Percentiles rank a stretch among this genome's conserved stretches.
Conservation (phyloP, 2,329 filamentous ascomycete species). For the Pseudomassariella vexata region DNA sequence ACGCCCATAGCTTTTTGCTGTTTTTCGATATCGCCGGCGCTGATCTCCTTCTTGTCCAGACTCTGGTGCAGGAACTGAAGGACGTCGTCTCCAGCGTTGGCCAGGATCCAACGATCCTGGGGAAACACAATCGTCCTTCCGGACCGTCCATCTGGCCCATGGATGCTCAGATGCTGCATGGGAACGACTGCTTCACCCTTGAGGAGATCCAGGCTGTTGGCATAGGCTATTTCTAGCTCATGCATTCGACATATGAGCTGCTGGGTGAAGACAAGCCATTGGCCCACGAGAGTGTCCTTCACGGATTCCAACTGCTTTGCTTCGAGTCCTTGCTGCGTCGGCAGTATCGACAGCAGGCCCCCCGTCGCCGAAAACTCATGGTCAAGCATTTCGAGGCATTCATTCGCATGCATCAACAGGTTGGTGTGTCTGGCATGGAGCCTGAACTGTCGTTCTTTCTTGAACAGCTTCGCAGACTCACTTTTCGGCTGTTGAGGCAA, state of each 20-base stretch:
- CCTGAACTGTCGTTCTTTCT: conserved; percentile 13
- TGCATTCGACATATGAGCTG: conserved; percentile 48
- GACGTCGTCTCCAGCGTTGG: conserved; percentile 48
- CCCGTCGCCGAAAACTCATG: conserved; percentile 52
- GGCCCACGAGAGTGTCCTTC: conserved; percentile 48
- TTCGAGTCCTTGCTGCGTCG: conserved; percentile 30
- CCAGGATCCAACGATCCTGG: conserved; percentile 51
- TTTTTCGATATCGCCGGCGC: conserved; percentile 27
- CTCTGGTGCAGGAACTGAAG: conserved; percentile 38
- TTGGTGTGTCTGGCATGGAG: conserved; percentile 42
- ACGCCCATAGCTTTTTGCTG: conserved; percentile 31
- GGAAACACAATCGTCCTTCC: conserved; percentile 47
- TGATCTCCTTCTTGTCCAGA: conserved; percentile 40
- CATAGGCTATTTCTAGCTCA: conserved; percentile 50
- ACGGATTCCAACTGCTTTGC: conserved; percentile 31
- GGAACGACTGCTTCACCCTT: conserved; percentile 44
- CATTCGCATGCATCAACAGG: conserved; percentile 52
- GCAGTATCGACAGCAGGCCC: conserved; percentile 50
- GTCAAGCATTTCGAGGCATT: conserved; percentile 53
- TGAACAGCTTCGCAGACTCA: conserved; percentile 8
- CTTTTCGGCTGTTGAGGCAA: conserved; percentile 9
- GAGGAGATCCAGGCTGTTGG: conserved; percentile 43
- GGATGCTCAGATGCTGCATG: conserved; percentile 42
- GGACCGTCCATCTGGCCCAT: conserved; percentile 46
- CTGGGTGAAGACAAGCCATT: conserved; percentile 50